Evolutionary conservation across 2,329 filamentous ascomycete genomes (phyloP), one percentile per base, ranked within the genome.

Genomic region (Ophiobolus disseminans): DNA sequence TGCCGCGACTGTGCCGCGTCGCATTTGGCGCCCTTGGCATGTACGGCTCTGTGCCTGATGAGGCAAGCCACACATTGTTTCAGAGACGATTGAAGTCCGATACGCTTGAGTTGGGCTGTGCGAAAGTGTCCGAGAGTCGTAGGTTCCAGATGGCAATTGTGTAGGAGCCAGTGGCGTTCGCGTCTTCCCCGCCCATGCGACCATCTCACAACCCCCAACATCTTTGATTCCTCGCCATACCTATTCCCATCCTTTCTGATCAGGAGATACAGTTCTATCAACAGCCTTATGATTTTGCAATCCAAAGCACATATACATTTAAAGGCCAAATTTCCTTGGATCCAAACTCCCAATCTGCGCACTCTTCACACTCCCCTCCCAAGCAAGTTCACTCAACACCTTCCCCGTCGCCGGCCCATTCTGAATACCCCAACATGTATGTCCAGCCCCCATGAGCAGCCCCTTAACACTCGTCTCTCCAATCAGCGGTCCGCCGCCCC

Each of bases 391-490:
- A 57, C 66, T 72, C 40, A 80, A 63, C 58, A 77, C 48, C 58
- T 75, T 77, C 1, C 75, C 76, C 26, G 93, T 97, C 1, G 82
- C 94, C 1, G 93, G 92, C 0, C 86, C 91, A 75, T 99, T 97
- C 76, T 97, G 93, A 17, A 99, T 96, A 0, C 94, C 94, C 94
- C 94, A 99, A 76, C 93, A 97, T 1, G 91, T 96, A 77, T 99
- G 94, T 0, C 94, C 94, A 0, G 90, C 83, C 0, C 94, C 94
- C 50, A 97, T 79, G 71, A 88, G 87, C 34, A 97, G 65, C 0
- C 92, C 91, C 5, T 85, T 82, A 0, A 87, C 84, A 2, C 82
- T 82, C 6, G 91, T 92, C 43, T 81, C 77, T 0, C 94, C 94
- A 19, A 97, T 82, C 40, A 97, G 73, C 4, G 94, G 93, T 0